Evolutionary conservation across 306 rosid genomes (phyloP).

Genomic region (Abrus pulchellus): DNA sequence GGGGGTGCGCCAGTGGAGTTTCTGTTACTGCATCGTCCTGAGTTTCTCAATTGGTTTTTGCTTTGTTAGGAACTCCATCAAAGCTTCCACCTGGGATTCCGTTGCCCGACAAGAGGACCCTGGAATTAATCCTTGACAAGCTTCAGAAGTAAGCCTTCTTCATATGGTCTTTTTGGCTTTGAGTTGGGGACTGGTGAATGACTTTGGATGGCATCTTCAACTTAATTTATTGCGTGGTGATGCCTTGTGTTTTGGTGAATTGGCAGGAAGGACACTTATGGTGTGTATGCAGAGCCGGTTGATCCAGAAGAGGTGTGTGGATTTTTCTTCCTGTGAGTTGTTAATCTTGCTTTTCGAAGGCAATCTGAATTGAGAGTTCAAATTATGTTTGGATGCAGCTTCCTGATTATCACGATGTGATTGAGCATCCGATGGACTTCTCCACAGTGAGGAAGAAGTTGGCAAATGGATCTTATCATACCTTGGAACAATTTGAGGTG

Average conservation of each 20-base stretch:
- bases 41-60: conserved; percentile 37
- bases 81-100: conserved; percentile 64
- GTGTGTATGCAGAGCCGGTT: conserved; percentile 97
- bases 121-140: conserved; percentile 95
- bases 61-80: conserved; percentile 74
- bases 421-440: conserved; percentile 97
- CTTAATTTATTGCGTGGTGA: not conserved
- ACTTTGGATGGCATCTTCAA: not conserved
- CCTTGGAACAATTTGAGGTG: conserved; percentile 93
- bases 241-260: conserved; percentile 34
- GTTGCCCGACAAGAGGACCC: conserved; percentile 83
- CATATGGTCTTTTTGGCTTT: not conserved
- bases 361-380: conserved; percentile 37
- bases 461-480: conserved; percentile 76
- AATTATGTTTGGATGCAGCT: conserved; percentile 69
- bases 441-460: conserved; percentile 89
- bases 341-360: conserved; percentile 44
- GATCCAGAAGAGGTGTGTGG: conserved; percentile 94
- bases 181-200: not conserved
- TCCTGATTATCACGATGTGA: conserved; percentile 94
- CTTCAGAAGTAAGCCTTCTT: conserved; percentile 81
- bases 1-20: conserved; percentile 25
- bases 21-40: conserved; percentile 1
- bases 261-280: conserved; percentile 97
- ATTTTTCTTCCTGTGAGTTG: conserved; percentile 25